Conservation (phyloP, 768 basidiomycete species). For the Daedaleopsis nitida region DNA sequence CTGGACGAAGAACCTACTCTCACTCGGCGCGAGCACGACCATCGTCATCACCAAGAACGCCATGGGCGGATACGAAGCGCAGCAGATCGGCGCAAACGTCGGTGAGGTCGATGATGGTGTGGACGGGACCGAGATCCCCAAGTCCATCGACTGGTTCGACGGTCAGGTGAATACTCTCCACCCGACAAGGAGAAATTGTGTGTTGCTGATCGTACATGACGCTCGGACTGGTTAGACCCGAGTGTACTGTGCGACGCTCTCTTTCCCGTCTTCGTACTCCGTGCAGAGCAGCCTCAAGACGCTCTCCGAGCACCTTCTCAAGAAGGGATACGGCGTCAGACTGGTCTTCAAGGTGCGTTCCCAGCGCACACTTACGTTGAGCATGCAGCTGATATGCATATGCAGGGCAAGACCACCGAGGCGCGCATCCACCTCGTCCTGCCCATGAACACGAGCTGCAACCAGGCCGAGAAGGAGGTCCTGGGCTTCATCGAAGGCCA, state of each 20-base stretch:
- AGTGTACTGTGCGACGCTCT: constrained; percentile 5
- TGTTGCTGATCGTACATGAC: background rate
- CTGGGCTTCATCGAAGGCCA: constrained; percentile 1
- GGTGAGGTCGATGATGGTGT: background rate
- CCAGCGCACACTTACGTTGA: background rate
- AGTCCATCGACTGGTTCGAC: background rate
- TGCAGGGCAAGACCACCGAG: constrained; percentile 3
- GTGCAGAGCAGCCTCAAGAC: background rate
- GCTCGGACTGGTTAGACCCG: background rate
- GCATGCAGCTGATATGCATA: too few species aligned
- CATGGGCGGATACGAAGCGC: background rate
- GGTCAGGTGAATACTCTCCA: background rate
- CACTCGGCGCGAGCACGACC: background rate
- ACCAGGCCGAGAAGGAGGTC: constrained; percentile 9
- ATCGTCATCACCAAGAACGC: constrained; percentile 4
- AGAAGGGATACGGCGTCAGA: constrained; percentile 2
- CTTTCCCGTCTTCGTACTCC: background rate
- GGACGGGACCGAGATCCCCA: background rate
- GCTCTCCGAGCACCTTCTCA: background rate
- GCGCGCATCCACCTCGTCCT: constrained; percentile 5
- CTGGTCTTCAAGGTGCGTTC: constrained; percentile 2
- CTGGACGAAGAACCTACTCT: constrained; percentile 6
- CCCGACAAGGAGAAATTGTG: too few species aligned
- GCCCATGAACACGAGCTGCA: constrained; percentile 4
- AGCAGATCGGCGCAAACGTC: background rate